Percentiles rank a stretch among this genome's conserved stretches.
Evolutionary conservation across 768 basidiomycete species (phyloP).

Genomic region (Leccinum longicurvipes): DNA sequence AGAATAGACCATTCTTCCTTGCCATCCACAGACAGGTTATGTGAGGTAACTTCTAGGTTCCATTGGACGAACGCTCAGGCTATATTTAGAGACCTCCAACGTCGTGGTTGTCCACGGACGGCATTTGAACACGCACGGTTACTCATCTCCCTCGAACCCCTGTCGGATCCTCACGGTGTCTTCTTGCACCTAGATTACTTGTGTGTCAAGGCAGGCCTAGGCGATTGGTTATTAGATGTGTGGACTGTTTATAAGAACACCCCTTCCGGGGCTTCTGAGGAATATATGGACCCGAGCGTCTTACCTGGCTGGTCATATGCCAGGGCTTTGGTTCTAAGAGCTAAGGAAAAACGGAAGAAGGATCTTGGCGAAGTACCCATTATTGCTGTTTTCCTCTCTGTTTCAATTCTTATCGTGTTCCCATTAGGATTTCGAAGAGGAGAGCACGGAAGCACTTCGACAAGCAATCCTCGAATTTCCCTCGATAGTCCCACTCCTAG

Average conservation of each 20-base stretch:
- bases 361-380: constrained; percentile 38
- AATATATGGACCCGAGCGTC: constrained; percentile 48
- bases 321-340: constrained; percentile 62
- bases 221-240: constrained; percentile 75
- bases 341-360: constrained; percentile 43
- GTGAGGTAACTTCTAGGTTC: constrained; percentile 40
- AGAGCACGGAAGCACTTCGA: constrained; percentile 64
- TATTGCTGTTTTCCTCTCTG: not conserved
- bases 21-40: constrained; percentile 80
- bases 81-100: constrained; percentile 65
- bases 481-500: constrained; percentile 73
- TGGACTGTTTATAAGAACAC: constrained; percentile 31
- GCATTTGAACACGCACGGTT: constrained; percentile 91
- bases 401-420: constrained; percentile 1
- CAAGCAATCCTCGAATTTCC: constrained; percentile 80
- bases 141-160: constrained; percentile 80
- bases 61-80: not conserved
- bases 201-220: constrained; percentile 76
- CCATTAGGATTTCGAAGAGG: constrained; percentile 43
- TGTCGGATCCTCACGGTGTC: constrained; percentile 85
- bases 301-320: constrained; percentile 81
- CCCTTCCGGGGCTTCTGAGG: constrained; percentile 11
- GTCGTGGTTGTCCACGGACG: constrained; percentile 86
- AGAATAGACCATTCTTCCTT: constrained; percentile 91
- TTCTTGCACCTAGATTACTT: constrained; percentile 82